These are phyloP conservation scores for Hordeum marinum DNA, from an alignment of 176 grass and related monocot species.

Conservation along the genomic window DNA sequence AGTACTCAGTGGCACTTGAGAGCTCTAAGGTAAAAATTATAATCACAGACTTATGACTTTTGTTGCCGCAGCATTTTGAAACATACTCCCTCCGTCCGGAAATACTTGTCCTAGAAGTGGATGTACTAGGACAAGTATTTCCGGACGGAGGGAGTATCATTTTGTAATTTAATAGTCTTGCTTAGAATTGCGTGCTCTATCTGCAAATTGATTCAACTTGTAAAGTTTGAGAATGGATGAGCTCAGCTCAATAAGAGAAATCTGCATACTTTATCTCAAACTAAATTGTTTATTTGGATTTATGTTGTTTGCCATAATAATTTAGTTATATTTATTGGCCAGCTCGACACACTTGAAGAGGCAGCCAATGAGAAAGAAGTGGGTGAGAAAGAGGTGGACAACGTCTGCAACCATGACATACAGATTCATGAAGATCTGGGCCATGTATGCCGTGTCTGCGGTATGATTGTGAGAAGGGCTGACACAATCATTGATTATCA, in stretches of 20 bases:
- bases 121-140: no score
- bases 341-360: constrained; percentile 53
- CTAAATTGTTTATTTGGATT: constrained; percentile 8
- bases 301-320: constrained; percentile 10
- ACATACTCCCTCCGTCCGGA: no score
- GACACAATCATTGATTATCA: constrained; percentile 94
- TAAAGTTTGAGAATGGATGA: not conserved
- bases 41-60: not conserved
- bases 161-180: constrained; percentile 27
- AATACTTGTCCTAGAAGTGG: no score
- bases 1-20: constrained; percentile 80
- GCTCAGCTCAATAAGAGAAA: constrained; percentile 2
- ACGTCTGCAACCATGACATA: constrained; percentile 63
- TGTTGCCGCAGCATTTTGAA: constrained; percentile 1
- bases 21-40: constrained; percentile 67
- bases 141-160: no score
- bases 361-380: constrained; percentile 37
- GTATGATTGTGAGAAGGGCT: constrained; percentile 88
- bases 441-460: constrained; percentile 85
- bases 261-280: not conserved
- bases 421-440: constrained; percentile 84
- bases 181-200: not conserved
- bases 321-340: constrained; percentile 9
- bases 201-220: not conserved
- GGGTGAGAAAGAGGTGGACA: constrained; percentile 48